These are phyloP conservation scores for Talaromyces sp. DNA, from an alignment of 2,329 filamentous ascomycete species.

Conservation along the genomic window DNA sequence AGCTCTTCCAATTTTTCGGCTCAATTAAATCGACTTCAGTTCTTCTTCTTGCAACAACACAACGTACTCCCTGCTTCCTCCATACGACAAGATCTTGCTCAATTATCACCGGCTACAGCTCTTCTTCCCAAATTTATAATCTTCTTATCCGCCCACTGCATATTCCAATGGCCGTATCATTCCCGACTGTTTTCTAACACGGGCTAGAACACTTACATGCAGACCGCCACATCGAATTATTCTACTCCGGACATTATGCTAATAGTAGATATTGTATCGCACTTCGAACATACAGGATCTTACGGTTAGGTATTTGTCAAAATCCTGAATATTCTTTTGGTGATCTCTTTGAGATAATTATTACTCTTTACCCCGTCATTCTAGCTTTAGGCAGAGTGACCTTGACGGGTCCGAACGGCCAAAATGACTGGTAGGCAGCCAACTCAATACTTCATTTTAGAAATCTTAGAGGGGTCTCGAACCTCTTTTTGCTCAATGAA, in stretches of 20 bases:
- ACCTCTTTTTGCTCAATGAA: not conserved
- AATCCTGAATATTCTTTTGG: not conserved
- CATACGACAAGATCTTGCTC: not conserved
- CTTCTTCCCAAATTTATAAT: no score
- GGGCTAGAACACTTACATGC: constrained; percentile 3
- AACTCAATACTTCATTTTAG: not conserved
- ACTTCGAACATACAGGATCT: not conserved
- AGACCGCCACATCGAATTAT: constrained; percentile 5
- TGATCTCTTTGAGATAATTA: not conserved
- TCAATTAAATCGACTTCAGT: not conserved
- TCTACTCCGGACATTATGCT: constrained; percentile 4
- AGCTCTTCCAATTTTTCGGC: not conserved
- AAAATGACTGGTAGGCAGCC: constrained; percentile 7
- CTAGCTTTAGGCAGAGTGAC: not conserved
- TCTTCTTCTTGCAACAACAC: not conserved
- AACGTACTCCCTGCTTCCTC: not conserved
- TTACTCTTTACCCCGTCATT: not conserved
- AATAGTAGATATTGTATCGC: not conserved
- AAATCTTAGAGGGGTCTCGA: not conserved
- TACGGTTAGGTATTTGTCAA: constrained; percentile 9
- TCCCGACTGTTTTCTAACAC: constrained; percentile 5
- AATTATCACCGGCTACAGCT: not conserved
- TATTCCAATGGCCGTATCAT: constrained; percentile 1
- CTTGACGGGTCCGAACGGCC: not conserved
- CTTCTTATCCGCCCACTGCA: no score